Conservation (phyloP, 2,329 filamentous ascomycete genomes). For the Fusarium chaquense region DNA sequence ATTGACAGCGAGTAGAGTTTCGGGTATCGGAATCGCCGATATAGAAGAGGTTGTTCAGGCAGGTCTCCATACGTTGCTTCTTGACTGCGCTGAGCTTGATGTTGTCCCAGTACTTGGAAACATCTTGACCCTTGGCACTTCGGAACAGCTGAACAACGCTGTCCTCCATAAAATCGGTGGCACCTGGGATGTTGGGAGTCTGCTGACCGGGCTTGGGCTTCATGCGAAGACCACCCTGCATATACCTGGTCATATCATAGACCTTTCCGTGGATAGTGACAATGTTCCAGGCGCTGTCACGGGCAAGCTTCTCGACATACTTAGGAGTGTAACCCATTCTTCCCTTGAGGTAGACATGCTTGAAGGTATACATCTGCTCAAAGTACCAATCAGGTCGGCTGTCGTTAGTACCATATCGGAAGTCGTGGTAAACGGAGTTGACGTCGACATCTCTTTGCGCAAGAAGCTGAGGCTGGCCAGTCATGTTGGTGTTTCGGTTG, state of each 20-base stretch:
- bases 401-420: constrained; percentile 85
- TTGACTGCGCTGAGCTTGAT: constrained; percentile 69
- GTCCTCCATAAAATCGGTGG: constrained; percentile 84
- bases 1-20: constrained; percentile 85
- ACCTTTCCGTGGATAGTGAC: constrained; percentile 83
- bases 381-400: constrained; percentile 91
- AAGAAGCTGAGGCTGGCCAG: constrained; percentile 74
- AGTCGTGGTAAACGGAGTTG: constrained; percentile 90
- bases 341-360: constrained; percentile 85
- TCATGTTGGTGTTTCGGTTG: constrained; percentile 82
- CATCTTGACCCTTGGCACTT: constrained; percentile 78
- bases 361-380: constrained; percentile 85
- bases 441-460: constrained; percentile 68
- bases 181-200: constrained; percentile 59
- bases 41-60: constrained; percentile 95
- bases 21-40: constrained; percentile 92
- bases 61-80: constrained; percentile 79
- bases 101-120: constrained; percentile 84
- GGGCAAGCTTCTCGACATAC: constrained; percentile 78
- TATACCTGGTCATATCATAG: constrained; percentile 90
- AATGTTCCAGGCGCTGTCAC: constrained; percentile 73
- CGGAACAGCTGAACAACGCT: constrained; percentile 82
- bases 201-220: constrained; percentile 66
- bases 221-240: constrained; percentile 77
- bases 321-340: constrained; percentile 84